These are phyloP conservation scores for Herpotrichia juniperi DNA, from an alignment of 2,329 filamentous ascomycete species.

Conservation along the genomic window DNA sequence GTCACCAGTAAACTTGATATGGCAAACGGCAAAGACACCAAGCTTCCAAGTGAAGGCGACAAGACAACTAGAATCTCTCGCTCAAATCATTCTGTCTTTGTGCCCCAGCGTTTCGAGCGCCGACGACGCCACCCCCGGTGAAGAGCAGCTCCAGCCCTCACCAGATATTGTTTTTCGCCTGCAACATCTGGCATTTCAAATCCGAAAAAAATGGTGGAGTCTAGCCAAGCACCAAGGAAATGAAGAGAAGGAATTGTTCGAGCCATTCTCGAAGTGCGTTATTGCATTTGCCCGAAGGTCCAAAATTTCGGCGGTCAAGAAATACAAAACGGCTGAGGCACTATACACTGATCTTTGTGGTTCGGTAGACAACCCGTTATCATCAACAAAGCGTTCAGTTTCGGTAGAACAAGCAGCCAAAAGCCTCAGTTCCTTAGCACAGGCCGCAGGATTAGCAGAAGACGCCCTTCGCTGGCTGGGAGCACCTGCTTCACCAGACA, in stretches of 20 bases:
- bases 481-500: slow-evolving; percentile 14
- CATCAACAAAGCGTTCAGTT: background rate
- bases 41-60: slow-evolving; percentile 62
- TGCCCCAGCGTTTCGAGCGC: slow-evolving; percentile 70
- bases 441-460: slow-evolving; percentile 37
- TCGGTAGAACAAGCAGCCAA: slow-evolving; percentile 16
- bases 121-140: slow-evolving; percentile 63
- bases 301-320: slow-evolving; percentile 37
- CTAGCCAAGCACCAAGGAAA: slow-evolving; percentile 66
- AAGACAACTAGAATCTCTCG: slow-evolving; percentile 70
- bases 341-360: slow-evolving; percentile 29
- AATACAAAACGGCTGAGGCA: slow-evolving; percentile 48
- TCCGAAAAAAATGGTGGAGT: slow-evolving; percentile 70
- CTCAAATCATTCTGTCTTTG: slow-evolving; percentile 68
- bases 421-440: slow-evolving; percentile 40
- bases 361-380: background rate
- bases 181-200: slow-evolving; percentile 67
- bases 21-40: slow-evolving; percentile 53
- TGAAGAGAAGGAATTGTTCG: slow-evolving; percentile 67
- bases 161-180: slow-evolving; percentile 66
- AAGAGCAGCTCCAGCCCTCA: slow-evolving; percentile 61
- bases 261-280: slow-evolving; percentile 68
- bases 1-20: slow-evolving; percentile 65
- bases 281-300: slow-evolving; percentile 65
- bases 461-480: slow-evolving; percentile 43